A percentile compares a stretch with the other conserved stretches of the same genome.
These are phyloP conservation scores for Colletotrichum nymphaeae DNA, from an alignment of 2,329 filamentous ascomycete species.

Conservation along the genomic window DNA sequence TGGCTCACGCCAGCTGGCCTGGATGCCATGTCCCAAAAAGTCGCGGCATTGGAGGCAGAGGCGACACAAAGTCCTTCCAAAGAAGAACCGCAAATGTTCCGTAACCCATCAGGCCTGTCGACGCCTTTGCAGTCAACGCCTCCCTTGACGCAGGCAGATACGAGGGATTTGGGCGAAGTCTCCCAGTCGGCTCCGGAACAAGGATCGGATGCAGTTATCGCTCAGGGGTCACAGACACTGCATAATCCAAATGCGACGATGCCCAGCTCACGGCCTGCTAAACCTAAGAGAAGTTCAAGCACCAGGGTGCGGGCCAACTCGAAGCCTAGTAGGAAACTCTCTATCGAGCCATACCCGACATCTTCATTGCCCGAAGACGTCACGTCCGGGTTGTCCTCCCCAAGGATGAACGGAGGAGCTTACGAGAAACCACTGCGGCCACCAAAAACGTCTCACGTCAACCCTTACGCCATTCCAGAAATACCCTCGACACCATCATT, in stretches of 20 bases:
- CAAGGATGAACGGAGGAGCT: constrained; percentile 43
- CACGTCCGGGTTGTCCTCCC: constrained; percentile 44
- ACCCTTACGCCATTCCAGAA: constrained; percentile 46
- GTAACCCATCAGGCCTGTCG: constrained; percentile 28
- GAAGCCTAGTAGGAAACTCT: constrained; percentile 43
- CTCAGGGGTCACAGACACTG: constrained; percentile 25
- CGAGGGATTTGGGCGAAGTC: constrained; percentile 38
- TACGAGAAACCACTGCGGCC: constrained; percentile 49
- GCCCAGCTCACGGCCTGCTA: constrained; percentile 8
- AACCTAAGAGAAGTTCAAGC: constrained; percentile 38
- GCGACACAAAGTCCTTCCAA: constrained; percentile 34
- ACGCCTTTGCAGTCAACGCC: constrained; percentile 23
- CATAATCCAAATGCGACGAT: constrained; percentile 18
- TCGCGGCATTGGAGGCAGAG: constrained; percentile 44
- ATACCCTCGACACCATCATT: constrained; percentile 50
- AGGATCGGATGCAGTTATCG: constrained; percentile 3
- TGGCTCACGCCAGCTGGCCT: constrained; percentile 74
- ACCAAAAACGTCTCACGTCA: constrained; percentile 42
- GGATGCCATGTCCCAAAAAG: constrained; percentile 57
- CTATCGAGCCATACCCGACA: constrained; percentile 45
- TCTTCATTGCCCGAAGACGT: constrained; percentile 43
- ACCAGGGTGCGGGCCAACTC: constrained; percentile 40
- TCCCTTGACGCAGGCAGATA: constrained; percentile 24
- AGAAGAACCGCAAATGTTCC: constrained; percentile 16
- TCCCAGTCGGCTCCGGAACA: constrained; percentile 13